phyloP scores from a whole-genome alignment of 305 asterid species.

The Ajuga reptans region DNA sequence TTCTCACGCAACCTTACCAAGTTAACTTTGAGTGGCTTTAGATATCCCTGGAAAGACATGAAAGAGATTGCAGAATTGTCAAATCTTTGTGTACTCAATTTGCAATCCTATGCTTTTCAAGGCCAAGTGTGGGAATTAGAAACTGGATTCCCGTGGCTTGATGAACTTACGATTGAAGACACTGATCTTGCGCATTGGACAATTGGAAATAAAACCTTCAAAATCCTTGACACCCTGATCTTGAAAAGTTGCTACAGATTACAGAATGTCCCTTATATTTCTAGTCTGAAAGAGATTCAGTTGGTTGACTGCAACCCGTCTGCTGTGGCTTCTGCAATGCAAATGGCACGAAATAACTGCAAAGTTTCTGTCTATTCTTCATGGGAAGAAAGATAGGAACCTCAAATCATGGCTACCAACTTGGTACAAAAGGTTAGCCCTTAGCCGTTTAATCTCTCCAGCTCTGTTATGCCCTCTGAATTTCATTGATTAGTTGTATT shows the following conservation, averaged over 20 bases:
- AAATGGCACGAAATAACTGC: not conserved
- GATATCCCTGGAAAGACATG: constrained; percentile 10
- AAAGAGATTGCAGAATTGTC: not conserved
- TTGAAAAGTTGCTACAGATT: not conserved
- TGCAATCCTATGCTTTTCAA: not conserved
- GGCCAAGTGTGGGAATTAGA: not conserved
- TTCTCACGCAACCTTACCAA: not conserved
- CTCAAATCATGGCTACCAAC: not conserved
- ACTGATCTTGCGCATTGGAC: not conserved
- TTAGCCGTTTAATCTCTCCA: no score
- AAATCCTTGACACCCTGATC: not conserved
- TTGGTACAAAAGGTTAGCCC: not conserved
- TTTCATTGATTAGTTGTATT: no score
- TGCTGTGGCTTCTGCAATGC: not conserved
- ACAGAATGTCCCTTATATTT: not conserved
- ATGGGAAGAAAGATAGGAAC: not conserved
- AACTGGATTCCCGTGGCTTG: not conserved
- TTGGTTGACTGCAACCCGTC: not conserved
- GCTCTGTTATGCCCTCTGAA: no score
- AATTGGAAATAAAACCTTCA: not conserved
- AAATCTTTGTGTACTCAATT: not conserved
- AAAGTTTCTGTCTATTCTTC: not conserved
- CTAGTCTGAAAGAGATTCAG: not conserved
- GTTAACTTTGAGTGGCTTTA: not conserved
- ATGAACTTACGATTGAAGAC: not conserved